These are phyloP conservation scores for Boletus sp. DNA, from an alignment of 768 basidiomycete species.

Conservation along the genomic window DNA sequence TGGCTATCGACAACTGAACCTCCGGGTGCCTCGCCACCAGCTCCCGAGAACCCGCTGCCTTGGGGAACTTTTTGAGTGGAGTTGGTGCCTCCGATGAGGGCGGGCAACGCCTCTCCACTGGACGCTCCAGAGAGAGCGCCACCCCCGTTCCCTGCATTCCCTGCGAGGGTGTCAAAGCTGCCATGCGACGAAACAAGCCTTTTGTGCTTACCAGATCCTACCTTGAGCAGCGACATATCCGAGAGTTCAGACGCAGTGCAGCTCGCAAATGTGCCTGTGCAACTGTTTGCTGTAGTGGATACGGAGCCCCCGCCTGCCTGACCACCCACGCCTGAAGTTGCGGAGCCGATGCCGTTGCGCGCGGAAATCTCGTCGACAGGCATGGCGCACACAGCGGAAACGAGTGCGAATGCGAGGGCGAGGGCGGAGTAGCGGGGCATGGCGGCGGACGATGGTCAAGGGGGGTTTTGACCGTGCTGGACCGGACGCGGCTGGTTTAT, in stretches of 20 bases:
- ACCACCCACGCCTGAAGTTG: constrained; percentile 28
- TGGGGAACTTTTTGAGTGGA: constrained; percentile 1
- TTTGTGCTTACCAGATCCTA: constrained; percentile 11
- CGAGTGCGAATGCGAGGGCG: constrained; percentile 21
- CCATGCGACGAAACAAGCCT: not conserved
- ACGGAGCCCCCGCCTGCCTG: constrained; percentile 37
- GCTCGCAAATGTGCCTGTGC: not conserved
- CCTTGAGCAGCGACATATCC: not conserved
- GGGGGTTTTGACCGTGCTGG: not conserved
- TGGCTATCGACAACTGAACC: constrained; percentile 4
- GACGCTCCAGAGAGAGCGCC: constrained; percentile 6
- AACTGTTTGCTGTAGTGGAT: constrained; percentile 2
- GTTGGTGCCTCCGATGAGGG: not conserved
- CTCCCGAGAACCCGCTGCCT: constrained; percentile 8
- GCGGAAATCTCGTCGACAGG: constrained; percentile 24
- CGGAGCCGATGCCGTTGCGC: constrained; percentile 12
- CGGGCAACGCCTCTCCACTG: not conserved
- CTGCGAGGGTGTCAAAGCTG: constrained; percentile 7
- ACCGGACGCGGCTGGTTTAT: not conserved
- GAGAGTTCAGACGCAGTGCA: not conserved
- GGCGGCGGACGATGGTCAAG: constrained; percentile 10
- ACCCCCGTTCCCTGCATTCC: constrained; percentile 10
- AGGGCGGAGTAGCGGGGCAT: constrained; percentile 29
- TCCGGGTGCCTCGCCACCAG: constrained; percentile 7
- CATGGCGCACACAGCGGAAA: constrained; percentile 25